Conservation (phyloP, 352 stramenopile species). For the Phytophthora ohioensis region DNA sequence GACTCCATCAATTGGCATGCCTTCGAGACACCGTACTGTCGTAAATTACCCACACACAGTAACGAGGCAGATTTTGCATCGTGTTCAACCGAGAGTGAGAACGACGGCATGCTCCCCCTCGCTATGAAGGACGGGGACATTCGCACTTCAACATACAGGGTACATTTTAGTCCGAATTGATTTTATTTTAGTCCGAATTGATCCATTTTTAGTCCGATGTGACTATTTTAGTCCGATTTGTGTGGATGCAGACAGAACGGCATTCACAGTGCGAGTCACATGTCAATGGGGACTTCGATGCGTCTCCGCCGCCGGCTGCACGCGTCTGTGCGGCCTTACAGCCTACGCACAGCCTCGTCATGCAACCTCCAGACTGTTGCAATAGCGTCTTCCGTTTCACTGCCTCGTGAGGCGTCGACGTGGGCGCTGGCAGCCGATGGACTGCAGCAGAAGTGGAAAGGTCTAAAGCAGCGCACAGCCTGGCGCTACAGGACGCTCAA, state of each 20-base stretch:
- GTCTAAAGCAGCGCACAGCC: constrained; percentile 82
- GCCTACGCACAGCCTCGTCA: not conserved
- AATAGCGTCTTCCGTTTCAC: not conserved
- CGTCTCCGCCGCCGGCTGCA: constrained; percentile 26
- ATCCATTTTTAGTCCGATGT: not conserved
- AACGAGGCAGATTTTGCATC: not conserved
- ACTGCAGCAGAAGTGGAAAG: constrained; percentile 84
- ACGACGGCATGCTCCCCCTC: not conserved
- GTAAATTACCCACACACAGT: not conserved
- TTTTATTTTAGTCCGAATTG: too few species aligned
- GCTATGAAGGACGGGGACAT: not conserved
- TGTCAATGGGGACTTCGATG: constrained; percentile 18
- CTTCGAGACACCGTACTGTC: not conserved
- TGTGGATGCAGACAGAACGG: not conserved
- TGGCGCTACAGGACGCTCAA: constrained; percentile 88
- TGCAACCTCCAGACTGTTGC: not conserved
- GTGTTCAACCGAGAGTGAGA: not conserved
- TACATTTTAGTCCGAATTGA: too few species aligned
- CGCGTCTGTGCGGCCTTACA: constrained; percentile 21
- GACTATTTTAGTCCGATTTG: not conserved
- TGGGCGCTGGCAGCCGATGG: constrained; percentile 80
- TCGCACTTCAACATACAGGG: too few species aligned
- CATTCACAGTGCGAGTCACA: too few species aligned
- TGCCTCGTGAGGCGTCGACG: constrained; percentile 54
- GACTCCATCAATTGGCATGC: not conserved